Evolutionary conservation across 352 stramenopile genomes (phyloP).

Genomic region (Phytophthora chlamydospora): DNA sequence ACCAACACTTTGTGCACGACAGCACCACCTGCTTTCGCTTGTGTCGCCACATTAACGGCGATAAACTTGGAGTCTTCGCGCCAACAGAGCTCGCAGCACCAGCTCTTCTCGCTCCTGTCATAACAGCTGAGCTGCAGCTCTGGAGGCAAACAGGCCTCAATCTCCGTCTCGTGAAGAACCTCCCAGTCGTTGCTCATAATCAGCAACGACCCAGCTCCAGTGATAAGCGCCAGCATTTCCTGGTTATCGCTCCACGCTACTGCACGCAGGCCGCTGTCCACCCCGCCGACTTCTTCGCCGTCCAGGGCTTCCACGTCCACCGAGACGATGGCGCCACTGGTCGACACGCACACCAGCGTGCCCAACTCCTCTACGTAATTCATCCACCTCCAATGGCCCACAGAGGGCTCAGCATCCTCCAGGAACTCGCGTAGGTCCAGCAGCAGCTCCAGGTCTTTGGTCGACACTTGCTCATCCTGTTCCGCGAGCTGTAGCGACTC

Average conservation of each 20-base stretch:
- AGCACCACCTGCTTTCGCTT: neutral
- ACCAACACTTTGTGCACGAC: conserved; percentile 55
- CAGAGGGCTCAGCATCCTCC: conserved; percentile 9
- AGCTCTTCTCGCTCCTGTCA: neutral
- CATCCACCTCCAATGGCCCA: conserved; percentile 61
- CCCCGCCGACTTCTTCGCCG: conserved; percentile 67
- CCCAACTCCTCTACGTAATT: conserved; percentile 67
- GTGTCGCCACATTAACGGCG: conserved; percentile 57
- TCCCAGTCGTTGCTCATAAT: conserved; percentile 84
- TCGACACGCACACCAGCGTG: conserved; percentile 59
- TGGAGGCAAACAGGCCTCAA: conserved; percentile 40
- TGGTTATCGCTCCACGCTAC: conserved; percentile 77
- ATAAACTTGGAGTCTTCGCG: conserved; percentile 77
- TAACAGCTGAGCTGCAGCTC: conserved; percentile 22
- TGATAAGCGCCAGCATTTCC: conserved; percentile 69
- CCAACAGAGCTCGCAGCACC: conserved; percentile 55
- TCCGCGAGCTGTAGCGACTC: conserved; percentile 34
- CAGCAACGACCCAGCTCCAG: conserved; percentile 62
- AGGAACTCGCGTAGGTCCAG: conserved; percentile 38
- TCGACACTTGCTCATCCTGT: conserved; percentile 19
- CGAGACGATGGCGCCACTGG: conserved; percentile 49
- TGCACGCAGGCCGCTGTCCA: conserved; percentile 66
- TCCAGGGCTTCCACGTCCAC: conserved; percentile 56
- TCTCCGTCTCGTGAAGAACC: conserved; percentile 69
- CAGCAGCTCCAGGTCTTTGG: conserved; percentile 30